These are phyloP conservation scores for Neurospora tetrasperma DNA, from an alignment of 495 filamentous ascomycete species.

Conservation along the genomic window DNA sequence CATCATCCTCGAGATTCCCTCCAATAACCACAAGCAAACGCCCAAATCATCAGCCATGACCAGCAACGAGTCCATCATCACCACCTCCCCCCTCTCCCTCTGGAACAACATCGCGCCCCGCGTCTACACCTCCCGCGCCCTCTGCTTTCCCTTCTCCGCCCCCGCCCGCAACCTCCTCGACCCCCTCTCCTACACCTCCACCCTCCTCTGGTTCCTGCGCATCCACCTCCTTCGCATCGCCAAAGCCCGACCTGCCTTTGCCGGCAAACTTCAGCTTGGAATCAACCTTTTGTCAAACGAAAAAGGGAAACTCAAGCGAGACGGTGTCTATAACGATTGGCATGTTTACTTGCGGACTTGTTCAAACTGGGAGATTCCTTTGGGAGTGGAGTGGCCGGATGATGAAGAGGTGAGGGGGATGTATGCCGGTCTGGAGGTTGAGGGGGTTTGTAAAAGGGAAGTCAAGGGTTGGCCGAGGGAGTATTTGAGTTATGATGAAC, in stretches of 20 bases:
- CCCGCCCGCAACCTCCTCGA: background rate
- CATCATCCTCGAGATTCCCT: background rate
- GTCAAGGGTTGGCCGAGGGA: background rate
- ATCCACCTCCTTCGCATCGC: slow-evolving; percentile 17
- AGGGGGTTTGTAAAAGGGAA: rapidly evolving
- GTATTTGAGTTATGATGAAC: slow-evolving; percentile 7
- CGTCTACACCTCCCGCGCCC: slow-evolving; percentile 23
- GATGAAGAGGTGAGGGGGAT: background rate
- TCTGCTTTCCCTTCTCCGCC: slow-evolving; percentile 25
- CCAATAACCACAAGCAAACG: background rate
- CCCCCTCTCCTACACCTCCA: background rate
- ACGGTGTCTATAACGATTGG: slow-evolving; percentile 6
- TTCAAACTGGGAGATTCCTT: background rate
- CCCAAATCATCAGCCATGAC: background rate
- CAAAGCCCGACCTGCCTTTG: slow-evolving; percentile 20
- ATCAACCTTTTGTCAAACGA: background rate
- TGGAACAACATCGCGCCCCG: slow-evolving; percentile 27
- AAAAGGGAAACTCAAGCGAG: background rate
- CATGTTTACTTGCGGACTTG: slow-evolving; percentile 3
- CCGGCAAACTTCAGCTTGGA: slow-evolving; percentile 18
- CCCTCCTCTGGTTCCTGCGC: slow-evolving; percentile 17
- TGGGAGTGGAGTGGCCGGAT: background rate
- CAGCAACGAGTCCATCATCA: background rate
- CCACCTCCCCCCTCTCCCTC: background rate
- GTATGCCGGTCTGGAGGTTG: background rate